Evolutionary conservation across 2,329 filamentous ascomycete genomes (phyloP), one percentile per base, ranked within the genome.

Genomic region (Gaeumannomyces sp.): DNA sequence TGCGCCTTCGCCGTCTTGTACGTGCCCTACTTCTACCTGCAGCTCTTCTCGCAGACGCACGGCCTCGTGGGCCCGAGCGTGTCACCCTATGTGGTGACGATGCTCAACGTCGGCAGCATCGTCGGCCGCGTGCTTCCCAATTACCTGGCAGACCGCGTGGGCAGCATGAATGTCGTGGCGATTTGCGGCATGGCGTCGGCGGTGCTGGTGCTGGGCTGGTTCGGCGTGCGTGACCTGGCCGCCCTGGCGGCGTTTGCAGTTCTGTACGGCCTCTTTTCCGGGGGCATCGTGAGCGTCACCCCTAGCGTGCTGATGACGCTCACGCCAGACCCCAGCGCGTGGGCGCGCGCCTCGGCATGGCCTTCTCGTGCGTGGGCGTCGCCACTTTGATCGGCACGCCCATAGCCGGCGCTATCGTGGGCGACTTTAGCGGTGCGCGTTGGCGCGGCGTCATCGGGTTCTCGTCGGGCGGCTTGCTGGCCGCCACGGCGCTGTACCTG

Each of bases 381-480:
- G 28, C 85, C 76, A 66, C 86, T 76, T 70, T 88, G 77, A 68
- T 85, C 1, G 76, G 77, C 0, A 87, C 67, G 72, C 80, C 68
- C 74, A 83, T 72, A 77, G 82, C 73, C 78, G 76, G 85, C 74
- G 86, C 71, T 63, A 81, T 76, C 71, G 72, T 78, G 64, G 72
- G 72, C 1, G 66, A 66, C 4, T 70, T 70, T 29, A 68, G 66
- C n/a, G 66, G 71, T 10, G 63, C 67, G 2, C 64, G 71, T 33
- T 78, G 76, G 76, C 64, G 68, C 59, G 73, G 72, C 2, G 71
- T 72, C 0, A 75, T 77, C 62, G 69, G 71, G 7, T 78, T 74
- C 60, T 67, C 70, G 0, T 75, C 80, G 14, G 89, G 87, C 10
- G 93, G 92, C 0, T 93, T 93, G 60, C 87, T 89, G 5, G 89